Evolutionary conservation across 306 rosid species (phyloP), one percentile per base, ranked within the genome.

Genomic region (Cucurbita ficifolia): DNA sequence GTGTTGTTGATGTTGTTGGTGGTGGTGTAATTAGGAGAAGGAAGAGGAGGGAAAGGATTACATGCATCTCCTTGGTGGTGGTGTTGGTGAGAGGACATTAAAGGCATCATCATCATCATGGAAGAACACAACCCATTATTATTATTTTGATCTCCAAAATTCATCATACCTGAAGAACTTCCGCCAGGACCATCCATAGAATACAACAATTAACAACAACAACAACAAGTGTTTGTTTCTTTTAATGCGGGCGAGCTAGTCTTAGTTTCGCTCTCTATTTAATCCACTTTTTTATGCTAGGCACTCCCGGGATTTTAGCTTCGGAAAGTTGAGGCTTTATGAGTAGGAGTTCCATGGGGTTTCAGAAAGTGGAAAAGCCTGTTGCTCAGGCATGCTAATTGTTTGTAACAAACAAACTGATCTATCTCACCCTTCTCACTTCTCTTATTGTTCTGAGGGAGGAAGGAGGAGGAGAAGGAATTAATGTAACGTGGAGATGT

Each of bases 291-390:
- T 51, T 73, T 72, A 67, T 16, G n/a, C 19, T 33, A 16, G 22
- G 54, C 74, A 74, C 93, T 84, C 97, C 97, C 98, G 97, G 88
- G 88, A 85, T 94, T 94, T 91, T 82, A 77, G 97, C 86, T 46
- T 77, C 87, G 79, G 82, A 61, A 61, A 79, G 71, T 82, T n/a
- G 81, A 83, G 96, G 85, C 91, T 89, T 84, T 84, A 55, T 2
- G 1, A 22, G 24, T 22, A 22, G 24, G 24, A 22, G 24, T 22
- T 22, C 1, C 1, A 22, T 0, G 24, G 24, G 24, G 24, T 43
- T 4, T 4, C 1, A 43, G 49, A 43, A 43, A 43, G 11, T 7
- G 49, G 49, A 43, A 43, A 43, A 43, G 49, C 11, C 49, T 7
- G 49, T 12, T 12, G 33, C 3, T 29, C 33, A 29, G 33, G 33